These are phyloP conservation scores for Xylariaceae sp. DNA, from an alignment of 2,329 filamentous ascomycete genomes.

Conservation along the genomic window DNA sequence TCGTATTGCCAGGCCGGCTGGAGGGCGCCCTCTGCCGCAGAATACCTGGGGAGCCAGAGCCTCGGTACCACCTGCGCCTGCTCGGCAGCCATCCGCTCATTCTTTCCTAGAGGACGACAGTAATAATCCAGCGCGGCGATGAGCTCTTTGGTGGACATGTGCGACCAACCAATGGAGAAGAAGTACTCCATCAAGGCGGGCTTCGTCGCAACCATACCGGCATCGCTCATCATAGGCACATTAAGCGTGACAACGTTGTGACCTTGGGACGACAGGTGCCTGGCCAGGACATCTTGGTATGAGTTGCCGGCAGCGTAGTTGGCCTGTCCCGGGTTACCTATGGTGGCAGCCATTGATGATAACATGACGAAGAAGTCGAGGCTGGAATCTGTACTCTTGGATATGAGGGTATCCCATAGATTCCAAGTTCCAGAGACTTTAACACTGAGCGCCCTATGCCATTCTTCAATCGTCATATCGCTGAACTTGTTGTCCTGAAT, in stretches of 20 bases:
- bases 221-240: slow-evolving; percentile 35
- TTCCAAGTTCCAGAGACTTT: slow-evolving; percentile 15
- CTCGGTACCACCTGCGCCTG: slow-evolving; percentile 10
- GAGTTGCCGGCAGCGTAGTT: slow-evolving; percentile 32
- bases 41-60: slow-evolving; percentile 17
- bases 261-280: slow-evolving; percentile 28
- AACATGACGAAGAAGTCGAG: slow-evolving; percentile 19
- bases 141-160: slow-evolving; percentile 32
- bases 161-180: slow-evolving; percentile 13
- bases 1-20: slow-evolving; percentile 12
- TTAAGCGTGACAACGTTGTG: slow-evolving; percentile 32
- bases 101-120: slow-evolving; percentile 25
- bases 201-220: slow-evolving; percentile 34
- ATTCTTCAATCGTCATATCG: slow-evolving; percentile 11
- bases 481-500: slow-evolving; percentile 9
- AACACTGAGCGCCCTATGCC: slow-evolving; percentile 2
- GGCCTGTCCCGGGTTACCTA: slow-evolving; percentile 26
- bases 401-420: background rate
- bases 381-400: slow-evolving; percentile 1
- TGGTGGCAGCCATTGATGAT: background rate
- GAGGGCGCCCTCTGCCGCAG: slow-evolving; percentile 5
- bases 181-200: slow-evolving; percentile 11
- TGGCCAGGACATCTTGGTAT: slow-evolving; percentile 31
- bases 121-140: slow-evolving; percentile 31
- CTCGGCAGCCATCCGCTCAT: slow-evolving; percentile 11